Conservation (phyloP, 129 eudicot species). For the Lactuca saligna region DNA sequence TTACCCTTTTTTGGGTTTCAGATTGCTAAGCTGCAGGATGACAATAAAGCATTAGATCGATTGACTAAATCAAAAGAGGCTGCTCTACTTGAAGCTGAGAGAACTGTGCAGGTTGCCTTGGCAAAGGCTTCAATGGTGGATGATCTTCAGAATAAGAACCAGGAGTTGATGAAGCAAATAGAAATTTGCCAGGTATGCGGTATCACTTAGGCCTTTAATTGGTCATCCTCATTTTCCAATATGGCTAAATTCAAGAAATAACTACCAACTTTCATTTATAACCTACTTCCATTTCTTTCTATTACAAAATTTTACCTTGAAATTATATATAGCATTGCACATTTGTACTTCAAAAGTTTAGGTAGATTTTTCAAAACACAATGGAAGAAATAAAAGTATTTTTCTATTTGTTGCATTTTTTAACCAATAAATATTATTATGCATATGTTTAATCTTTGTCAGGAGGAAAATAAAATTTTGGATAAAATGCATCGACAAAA, state of each 20-base stretch:
- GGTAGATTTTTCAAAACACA: too few species aligned
- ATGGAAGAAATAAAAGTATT: too few species aligned
- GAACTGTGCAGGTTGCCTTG: slow-evolving; percentile 86
- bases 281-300: too few species aligned
- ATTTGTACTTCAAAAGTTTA: too few species aligned
- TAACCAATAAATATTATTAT: too few species aligned
- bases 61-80: slow-evolving; percentile 95
- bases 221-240: slow-evolving; percentile 14
- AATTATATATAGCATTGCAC: too few species aligned
- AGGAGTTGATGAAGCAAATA: slow-evolving; percentile 93
- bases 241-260: not conserved
- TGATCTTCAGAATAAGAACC: slow-evolving; percentile 89
- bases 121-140: slow-evolving; percentile 97
- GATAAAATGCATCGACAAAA: slow-evolving; percentile 91
- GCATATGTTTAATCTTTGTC: not conserved
- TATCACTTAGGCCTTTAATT: not conserved
- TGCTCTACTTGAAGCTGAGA: slow-evolving; percentile 93
- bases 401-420: too few species aligned
- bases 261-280: too few species aligned
- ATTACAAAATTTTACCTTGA: too few species aligned
- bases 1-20: slow-evolving; percentile 34
- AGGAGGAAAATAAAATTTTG: slow-evolving; percentile 92
- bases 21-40: slow-evolving; percentile 94
- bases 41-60: slow-evolving; percentile 87
- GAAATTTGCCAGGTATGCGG: slow-evolving; percentile 79